Base-by-base conservation (phyloP, 1,284 basidiomycete genomes). In the Sporisorium iseilematis-ciliati region DNA sequence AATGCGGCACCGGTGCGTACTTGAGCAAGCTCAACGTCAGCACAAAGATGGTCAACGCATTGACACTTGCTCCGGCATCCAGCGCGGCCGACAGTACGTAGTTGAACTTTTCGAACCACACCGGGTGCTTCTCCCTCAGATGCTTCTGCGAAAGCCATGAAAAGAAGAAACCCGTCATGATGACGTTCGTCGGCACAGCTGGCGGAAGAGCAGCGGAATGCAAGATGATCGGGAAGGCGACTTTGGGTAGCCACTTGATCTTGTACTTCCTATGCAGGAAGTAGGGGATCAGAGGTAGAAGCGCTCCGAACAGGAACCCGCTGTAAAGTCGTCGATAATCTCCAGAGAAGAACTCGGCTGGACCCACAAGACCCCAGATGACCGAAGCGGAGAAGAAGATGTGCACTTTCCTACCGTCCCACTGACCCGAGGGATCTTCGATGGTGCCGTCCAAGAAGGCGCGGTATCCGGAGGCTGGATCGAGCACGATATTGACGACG, bases 181-280 rank as follows among this genome's bases (percentile, higher is more conserved):
- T 88, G 77, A 88, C 78, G 75, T 88, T 88, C 14, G 87, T 86
- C 1, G 88, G 88, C 25, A 86, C 85, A 4, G 77, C 75, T 0
- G 80, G 78, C 16, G 75, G 70, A 6, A 75, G 55, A 4, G 85
- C 86, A 0, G 87, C 87, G 3, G 87, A 88, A 51, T 85, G 85
- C 54, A 87, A 85, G 33, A 88, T 84, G 71, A 88, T 87, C 5
- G 88, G 87, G 41, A 88, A 87, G n/a, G 87, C 87, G 7, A 87
- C 83, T 75, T 86, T 68, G 43, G 61, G 63, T 49, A 79, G 66
- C 69, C 76, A 63, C 29, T 77, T 73, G 18, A 48, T 43, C 50
- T 70, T 60, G 82, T 84, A 87, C 43, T 84, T 80, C 55, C 82
- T 84, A 77, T 88, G 87, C 7, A 87, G 85, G 21, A 82, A 77